These are phyloP conservation scores for Beta lomatogona DNA, from an alignment of 179 eudicot species.

Conservation along the genomic window DNA sequence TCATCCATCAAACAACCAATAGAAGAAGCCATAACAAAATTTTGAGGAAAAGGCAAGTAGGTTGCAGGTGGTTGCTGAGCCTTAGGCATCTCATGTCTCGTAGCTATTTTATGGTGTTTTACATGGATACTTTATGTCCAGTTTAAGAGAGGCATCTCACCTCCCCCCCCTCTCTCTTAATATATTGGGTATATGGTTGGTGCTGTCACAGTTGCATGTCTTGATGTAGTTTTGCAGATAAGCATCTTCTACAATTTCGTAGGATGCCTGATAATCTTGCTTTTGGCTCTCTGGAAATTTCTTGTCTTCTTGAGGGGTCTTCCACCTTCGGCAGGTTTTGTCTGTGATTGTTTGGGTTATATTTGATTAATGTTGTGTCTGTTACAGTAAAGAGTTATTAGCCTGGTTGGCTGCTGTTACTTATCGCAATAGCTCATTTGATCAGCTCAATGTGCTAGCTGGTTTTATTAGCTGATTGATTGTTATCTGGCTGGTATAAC, in stretches of 20 bases:
- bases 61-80: conserved; percentile 1
- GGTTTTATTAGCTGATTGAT: not conserved
- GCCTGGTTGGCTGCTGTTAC: not conserved
- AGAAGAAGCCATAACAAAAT: not conserved
- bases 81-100: not conserved
- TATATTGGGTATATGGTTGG: not conserved
- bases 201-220: not conserved
- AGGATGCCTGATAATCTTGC: too few species aligned
- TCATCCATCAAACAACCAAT: not conserved
- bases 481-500: not conserved
- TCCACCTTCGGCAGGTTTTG: not conserved
- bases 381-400: not conserved
- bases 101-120: not conserved
- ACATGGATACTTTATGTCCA: not conserved
- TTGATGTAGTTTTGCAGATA: not conserved
- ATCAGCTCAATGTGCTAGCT: not conserved
- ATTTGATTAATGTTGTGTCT: not conserved
- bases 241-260: not conserved
- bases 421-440: not conserved
- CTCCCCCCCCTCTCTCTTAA: not conserved
- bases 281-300: not conserved
- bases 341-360: not conserved
- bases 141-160: not conserved
- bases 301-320: not conserved
- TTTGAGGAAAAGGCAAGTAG: not conserved